Evolutionary conservation across 768 basidiomycete species (phyloP), one percentile per base, ranked within the genome.

Genomic region (Boletus huronensis): DNA sequence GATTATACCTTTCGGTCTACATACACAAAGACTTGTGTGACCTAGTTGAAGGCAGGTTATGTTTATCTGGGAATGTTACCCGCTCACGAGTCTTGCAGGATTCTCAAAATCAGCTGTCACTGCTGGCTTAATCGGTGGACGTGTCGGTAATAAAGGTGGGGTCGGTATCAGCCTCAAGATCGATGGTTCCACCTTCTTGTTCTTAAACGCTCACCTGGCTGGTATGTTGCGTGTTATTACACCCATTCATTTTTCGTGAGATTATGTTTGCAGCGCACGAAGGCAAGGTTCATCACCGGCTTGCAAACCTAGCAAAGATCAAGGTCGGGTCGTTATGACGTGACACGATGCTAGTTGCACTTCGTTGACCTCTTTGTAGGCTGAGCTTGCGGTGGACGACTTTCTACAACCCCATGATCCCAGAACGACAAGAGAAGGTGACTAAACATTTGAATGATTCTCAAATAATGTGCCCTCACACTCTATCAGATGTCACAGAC

Each of bases 71-170:
- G 9, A 43, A 44, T 44, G 34, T 35, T 8, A 38, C 10, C 38
- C 3, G 31, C 50, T 46, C 26, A 57, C 48, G 4, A 19, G 21
- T 26, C 39, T 38, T 17, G 21, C 51, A 87, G 89, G 88, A 16
- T 82, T 79, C 13, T 91, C 90, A 5, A 89, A 86, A 59, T 87
- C 88, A 14, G 83, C 84, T 19, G 95, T 98, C 1, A 88, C 93
- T 1, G 82, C 95, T 16, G 95, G 95, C 5, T 74, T 97, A 23
- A 90, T 96, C 26, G 92, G 92, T 3, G 95, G 95, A 0, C 75
- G 95, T 44, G 78, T 97, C 2, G 95, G 95, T 6, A 98, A 98
- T 67, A 98, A 98, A 67, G 83, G 95, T 1, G 91, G 88, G 16
- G 90, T 95, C 25, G 94, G 91, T n/a, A 87, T 97, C 58, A 90